Evolutionary conservation across 1,139 yeast species (phyloP).

Genomic region (Hyphopichia wangnamkhiaoensis): DNA sequence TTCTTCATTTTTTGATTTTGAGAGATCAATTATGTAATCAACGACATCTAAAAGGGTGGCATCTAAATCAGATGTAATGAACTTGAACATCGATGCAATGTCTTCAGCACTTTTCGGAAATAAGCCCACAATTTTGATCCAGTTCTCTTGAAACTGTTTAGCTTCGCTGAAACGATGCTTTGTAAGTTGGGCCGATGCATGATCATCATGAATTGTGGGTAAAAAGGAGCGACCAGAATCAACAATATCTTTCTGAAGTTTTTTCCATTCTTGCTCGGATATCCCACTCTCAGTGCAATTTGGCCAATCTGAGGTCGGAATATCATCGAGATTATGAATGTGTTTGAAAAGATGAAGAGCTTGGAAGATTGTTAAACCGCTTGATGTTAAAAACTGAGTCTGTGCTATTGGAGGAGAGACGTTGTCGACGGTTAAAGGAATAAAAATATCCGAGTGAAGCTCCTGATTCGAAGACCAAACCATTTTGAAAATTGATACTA

Average conservation of each 20-base stretch:
- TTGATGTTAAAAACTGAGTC: conserved; percentile 42
- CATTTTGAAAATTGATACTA: not conserved
- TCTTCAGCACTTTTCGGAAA: conserved; percentile 2
- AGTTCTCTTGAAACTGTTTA: conserved; percentile 3
- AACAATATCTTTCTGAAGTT: conserved; percentile 9
- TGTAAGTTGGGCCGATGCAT: not conserved
- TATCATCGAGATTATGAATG: conserved; percentile 20
- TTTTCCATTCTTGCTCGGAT: conserved; percentile 24
- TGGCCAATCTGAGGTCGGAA: conserved; percentile 22
- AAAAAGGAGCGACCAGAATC: not conserved
- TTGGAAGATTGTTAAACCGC: conserved; percentile 45
- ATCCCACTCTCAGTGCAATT: conserved; percentile 26
- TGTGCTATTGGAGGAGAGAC: conserved; percentile 56
- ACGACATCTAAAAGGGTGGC: conserved; percentile 4
- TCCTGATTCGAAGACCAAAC: conserved; percentile 1
- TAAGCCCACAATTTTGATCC: conserved; percentile 4
- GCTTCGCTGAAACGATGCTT: not conserved
- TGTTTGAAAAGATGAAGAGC: conserved; percentile 42
- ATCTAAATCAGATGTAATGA: conserved; percentile 2
- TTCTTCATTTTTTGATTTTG: conserved; percentile 10
- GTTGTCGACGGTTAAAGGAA: conserved; percentile 40
- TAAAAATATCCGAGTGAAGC: conserved; percentile 9
- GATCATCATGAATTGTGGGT: not conserved
- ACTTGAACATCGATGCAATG: conserved; percentile 3
- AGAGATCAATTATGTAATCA: not conserved